Conservation (phyloP, 169 alveolate species). For the Cryptosporidium andersoni region DNA sequence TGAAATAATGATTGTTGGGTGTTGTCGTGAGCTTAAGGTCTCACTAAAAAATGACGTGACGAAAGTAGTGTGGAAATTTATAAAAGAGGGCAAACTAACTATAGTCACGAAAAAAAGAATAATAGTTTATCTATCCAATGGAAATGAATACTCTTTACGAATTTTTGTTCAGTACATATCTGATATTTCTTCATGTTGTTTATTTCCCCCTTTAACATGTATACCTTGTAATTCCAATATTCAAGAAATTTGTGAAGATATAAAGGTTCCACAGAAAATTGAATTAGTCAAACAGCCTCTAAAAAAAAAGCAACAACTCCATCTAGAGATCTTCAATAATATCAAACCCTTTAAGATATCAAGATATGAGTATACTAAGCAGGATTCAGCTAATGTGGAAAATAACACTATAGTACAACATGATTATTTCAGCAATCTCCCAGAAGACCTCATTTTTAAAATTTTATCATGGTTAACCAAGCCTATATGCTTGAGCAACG, state of each 20-base stretch:
- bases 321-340: too few relatives aligned
- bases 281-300: too few relatives aligned
- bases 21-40: conserved; percentile 6
- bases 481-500: not conserved
- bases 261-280: not conserved
- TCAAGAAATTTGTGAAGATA: not conserved
- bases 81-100: conserved; percentile 27
- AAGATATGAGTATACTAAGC: too few relatives aligned
- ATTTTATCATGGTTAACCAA: conserved; percentile 33
- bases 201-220: conserved; percentile 9
- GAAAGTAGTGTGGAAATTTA: conserved; percentile 32
- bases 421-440: conserved; percentile 1
- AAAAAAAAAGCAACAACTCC: too few relatives aligned
- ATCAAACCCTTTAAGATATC: too few relatives aligned
- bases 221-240: too few relatives aligned
- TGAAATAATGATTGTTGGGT: conserved; percentile 12
- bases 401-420: not conserved
- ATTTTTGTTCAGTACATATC: conserved; percentile 3
- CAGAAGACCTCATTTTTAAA: conserved; percentile 42
- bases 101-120: conserved; percentile 6
- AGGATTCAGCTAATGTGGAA: not conserved
- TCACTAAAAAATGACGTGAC: conserved; percentile 23
- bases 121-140: conserved; percentile 25
- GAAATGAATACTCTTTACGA: not conserved
- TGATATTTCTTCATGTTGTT: conserved; percentile 1